phyloP scores from a whole-genome alignment of 1,139 yeast genomes.

The Yarrowia galli region DNA sequence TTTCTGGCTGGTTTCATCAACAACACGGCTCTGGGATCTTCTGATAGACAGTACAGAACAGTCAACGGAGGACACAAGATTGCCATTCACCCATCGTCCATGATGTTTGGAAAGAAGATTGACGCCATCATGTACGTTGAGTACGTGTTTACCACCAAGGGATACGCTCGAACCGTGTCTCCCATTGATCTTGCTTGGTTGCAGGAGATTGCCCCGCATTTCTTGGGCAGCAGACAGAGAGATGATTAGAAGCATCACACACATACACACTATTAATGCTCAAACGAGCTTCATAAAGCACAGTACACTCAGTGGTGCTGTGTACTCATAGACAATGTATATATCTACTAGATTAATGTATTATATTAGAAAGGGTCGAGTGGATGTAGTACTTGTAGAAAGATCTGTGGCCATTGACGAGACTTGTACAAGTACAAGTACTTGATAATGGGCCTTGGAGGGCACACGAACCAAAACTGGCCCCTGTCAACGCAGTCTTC shows the following conservation, averaged over 20 bases:
- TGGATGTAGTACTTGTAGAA: too few species aligned
- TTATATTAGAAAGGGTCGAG: not conserved
- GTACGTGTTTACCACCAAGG: constrained; percentile 89
- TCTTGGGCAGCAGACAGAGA: constrained; percentile 55
- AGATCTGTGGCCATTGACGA: too few species aligned
- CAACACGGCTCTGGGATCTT: constrained; percentile 93
- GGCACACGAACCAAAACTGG: too few species aligned
- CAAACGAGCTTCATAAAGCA: not conserved
- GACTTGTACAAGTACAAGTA: too few species aligned
- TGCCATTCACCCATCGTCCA: constrained; percentile 90
- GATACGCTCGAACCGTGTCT: constrained; percentile 89
- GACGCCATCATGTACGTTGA: constrained; percentile 96
- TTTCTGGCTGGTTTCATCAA: constrained; percentile 82
- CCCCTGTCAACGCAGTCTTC: too few species aligned
- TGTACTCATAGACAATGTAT: constrained; percentile 13
- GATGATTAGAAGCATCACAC: constrained; percentile 2
- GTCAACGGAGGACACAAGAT: constrained; percentile 73
- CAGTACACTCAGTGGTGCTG: not conserved
- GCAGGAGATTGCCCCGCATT: constrained; percentile 79
- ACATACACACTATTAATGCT: not conserved
- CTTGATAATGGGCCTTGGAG: too few species aligned
- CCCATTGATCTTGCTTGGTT: constrained; percentile 88
- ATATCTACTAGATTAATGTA: constrained; percentile 9
- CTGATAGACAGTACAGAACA: constrained; percentile 91
- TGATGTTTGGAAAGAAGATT: constrained; percentile 78